Percentiles rank a stretch among this genome's conserved stretches.
phyloP scores from a whole-genome alignment of 192 early-diverging fungal species.

The Nowakowskiella sp. region DNA sequence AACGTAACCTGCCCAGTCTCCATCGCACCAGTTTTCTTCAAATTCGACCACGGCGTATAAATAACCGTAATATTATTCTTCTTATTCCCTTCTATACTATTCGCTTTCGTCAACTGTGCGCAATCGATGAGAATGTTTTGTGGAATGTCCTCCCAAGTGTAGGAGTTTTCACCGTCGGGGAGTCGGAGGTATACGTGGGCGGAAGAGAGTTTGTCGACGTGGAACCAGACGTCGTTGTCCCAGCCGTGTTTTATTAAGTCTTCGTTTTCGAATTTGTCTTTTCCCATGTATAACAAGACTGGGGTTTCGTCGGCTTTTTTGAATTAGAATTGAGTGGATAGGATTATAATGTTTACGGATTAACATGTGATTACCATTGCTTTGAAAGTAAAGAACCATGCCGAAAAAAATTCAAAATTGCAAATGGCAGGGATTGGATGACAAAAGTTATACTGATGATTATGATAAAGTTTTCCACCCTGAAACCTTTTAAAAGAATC shows the following conservation, averaged over 20 bases:
- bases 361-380: too few species aligned
- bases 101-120: slow-evolving; percentile 94
- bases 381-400: too few species aligned
- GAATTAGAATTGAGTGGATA: neutral
- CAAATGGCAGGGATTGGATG: too few species aligned
- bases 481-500: too few species aligned
- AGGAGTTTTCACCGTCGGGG: slow-evolving; percentile 27
- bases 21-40: slow-evolving; percentile 90
- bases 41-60: slow-evolving; percentile 78
- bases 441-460: too few species aligned
- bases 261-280: slow-evolving; percentile 97
- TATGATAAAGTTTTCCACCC: too few species aligned
- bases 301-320: slow-evolving; percentile 55
- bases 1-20: slow-evolving; percentile 94
- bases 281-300: slow-evolving; percentile 91
- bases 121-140: slow-evolving; percentile 66
- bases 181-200: slow-evolving; percentile 96
- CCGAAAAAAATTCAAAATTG: too few species aligned
- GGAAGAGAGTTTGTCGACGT: slow-evolving; percentile 94
- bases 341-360: too few species aligned
- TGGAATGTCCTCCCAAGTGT: slow-evolving; percentile 76
- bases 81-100: slow-evolving; percentile 94
- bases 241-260: slow-evolving; percentile 93
- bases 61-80: slow-evolving; percentile 84
- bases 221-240: slow-evolving; percentile 95